These are phyloP conservation scores for Xylaria venustula DNA, from an alignment of 495 filamentous ascomycete species.

Conservation along the genomic window DNA sequence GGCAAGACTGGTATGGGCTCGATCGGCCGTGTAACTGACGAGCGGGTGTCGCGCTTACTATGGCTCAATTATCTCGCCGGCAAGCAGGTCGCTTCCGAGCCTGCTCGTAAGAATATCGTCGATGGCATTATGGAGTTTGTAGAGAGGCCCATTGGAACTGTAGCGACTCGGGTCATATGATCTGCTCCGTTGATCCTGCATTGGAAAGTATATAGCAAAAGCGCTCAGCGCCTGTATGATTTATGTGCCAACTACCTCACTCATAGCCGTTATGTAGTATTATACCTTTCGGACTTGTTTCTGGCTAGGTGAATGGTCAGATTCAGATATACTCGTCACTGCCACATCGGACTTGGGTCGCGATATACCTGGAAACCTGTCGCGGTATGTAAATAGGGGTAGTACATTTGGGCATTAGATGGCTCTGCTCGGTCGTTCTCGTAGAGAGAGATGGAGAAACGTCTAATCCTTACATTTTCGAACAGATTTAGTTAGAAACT, in stretches of 20 bases:
- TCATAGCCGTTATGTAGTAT: not conserved
- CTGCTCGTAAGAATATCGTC: conserved; percentile 75
- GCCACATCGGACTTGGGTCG: no score
- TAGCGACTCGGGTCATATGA: conserved; percentile 66
- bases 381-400: no score
- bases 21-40: conserved; percentile 60
- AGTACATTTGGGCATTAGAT: no score
- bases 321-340: not conserved
- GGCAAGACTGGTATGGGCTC: conserved; percentile 44
- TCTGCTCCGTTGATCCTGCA: conserved; percentile 13
- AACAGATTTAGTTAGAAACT: no score
- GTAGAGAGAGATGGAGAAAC: no score
- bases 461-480: no score
- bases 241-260: conserved; percentile 7
- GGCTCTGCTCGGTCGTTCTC: no score
- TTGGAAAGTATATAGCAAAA: not conserved
- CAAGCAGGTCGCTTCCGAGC: conserved; percentile 81
- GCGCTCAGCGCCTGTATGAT: conserved; percentile 7
- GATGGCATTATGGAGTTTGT: conserved; percentile 87
- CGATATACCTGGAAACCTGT: no score
- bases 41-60: conserved; percentile 73
- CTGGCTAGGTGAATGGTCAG: not conserved
- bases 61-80: conserved; percentile 92
- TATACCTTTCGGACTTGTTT: not conserved
- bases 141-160: conserved; percentile 82